Base-by-base conservation (phyloP, 257 asterid species). In the Mitragyna speciosa region DNA sequence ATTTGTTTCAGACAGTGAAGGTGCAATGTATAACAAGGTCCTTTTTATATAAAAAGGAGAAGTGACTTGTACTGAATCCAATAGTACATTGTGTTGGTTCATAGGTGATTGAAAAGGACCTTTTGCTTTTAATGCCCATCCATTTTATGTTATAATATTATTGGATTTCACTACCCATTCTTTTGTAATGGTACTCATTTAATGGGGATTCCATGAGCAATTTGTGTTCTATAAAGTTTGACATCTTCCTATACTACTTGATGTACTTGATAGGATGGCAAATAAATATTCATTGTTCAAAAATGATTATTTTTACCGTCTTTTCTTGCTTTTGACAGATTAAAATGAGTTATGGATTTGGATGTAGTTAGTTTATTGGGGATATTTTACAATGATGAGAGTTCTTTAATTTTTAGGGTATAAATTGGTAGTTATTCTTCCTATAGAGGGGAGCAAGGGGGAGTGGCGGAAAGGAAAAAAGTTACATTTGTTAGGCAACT, bases 241-340 rank as follows among this genome's bases (percentile, higher is more conserved):
- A 28, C 63, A 76, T 76, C 72, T 15, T 31, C 36, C 22, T 63
- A 12, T 77, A 33, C 47, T 56, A 39, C 36, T 58, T 43, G 47
- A 30, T 33, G 73, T 65, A n/a, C 36, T 20, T 48, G 47, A 19
- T 30, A 26, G 36, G 28, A 47, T 30, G 24, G 49, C n/a, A 49
- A 66, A 14, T 49, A 17, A 16, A 12, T 4, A 0, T 49, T 78
- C 6, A 70, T 67, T 19, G 47, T 26, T 49, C 45, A 48, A 56
- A 65, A 48, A 24, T 45, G 59, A 47, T 77, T 28, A n/a, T 65
- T 48, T 30, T 48, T 64, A 14, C 31, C 39, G 17, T 45, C 52
- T 65, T 76, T 77, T 65, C 52, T 77, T 17, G 61, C 48, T n/a
- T n/a, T 20, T 61, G 54, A 26, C 59, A 64, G 49, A 51, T 45